phyloP scores from a whole-genome alignment of 306 rosid species.

The Acmispon strigosus region DNA sequence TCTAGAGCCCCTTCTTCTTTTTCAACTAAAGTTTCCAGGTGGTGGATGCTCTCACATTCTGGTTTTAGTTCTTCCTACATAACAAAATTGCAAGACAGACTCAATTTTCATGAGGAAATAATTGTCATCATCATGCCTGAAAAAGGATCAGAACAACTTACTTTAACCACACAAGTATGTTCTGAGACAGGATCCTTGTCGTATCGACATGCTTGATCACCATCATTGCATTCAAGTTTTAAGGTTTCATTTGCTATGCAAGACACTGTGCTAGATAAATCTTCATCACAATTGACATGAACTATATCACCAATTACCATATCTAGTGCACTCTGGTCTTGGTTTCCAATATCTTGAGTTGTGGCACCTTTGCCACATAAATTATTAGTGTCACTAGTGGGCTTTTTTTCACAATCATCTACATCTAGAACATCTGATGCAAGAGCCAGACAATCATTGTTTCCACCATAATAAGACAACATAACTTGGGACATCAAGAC shows the following conservation, averaged over 20 bases:
- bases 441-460: constrained; percentile 7
- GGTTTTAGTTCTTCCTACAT: constrained; percentile 27
- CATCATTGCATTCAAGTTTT: constrained; percentile 19
- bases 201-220: constrained; percentile 4
- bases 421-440: constrained; percentile 13
- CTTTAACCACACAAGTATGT: constrained; percentile 5
- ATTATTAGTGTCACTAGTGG: neutral
- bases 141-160: constrained; percentile 24
- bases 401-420: constrained; percentile 12
- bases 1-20: neutral
- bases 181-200: constrained; percentile 18
- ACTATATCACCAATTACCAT: neutral
- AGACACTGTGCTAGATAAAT: neutral
- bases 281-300: constrained; percentile 16
- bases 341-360: constrained; percentile 11
- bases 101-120: constrained; percentile 9
- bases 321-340: neutral
- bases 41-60: constrained; percentile 12
- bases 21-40: constrained; percentile 8
- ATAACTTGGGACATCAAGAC: neutral
- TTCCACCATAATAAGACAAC: neutral
- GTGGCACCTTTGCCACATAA: constrained; percentile 1
- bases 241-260: constrained; percentile 18
- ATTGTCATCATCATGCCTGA: constrained; percentile 10
- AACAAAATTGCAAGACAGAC: constrained; percentile 6